Percentiles rank a stretch among this genome's conserved stretches.
Conservation (phyloP, 106 monocot genomes). For the Apostasia ramifera region DNA sequence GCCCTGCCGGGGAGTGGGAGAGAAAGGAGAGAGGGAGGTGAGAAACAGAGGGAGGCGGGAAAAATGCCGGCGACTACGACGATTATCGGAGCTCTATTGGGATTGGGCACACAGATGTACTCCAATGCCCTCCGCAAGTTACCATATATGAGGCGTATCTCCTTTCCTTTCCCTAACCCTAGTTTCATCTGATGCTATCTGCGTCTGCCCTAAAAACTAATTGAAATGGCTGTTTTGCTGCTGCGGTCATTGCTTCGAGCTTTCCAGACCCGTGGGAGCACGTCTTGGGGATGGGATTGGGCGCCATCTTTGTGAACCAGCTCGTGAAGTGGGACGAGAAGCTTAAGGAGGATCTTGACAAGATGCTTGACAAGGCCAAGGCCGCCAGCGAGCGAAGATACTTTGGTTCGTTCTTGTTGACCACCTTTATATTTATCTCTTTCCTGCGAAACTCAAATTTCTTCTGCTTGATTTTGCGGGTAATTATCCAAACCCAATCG, state of each 20-base stretch:
- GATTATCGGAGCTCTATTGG: constrained; percentile 59
- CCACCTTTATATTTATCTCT: not conserved
- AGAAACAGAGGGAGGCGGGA: not conserved
- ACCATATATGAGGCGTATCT: constrained; percentile 84
- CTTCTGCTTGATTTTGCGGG: no score
- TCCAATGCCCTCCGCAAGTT: constrained; percentile 98
- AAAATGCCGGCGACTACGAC: constrained; percentile 83
- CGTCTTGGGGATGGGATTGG: constrained; percentile 82
- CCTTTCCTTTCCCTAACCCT: constrained; percentile 8
- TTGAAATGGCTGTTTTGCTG: not conserved
- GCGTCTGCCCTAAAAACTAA: not conserved
- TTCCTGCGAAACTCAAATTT: no score
- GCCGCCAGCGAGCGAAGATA: constrained; percentile 89
- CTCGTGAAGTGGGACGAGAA: constrained; percentile 82
- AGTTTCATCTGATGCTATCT: not conserved
- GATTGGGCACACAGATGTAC: constrained; percentile 82
- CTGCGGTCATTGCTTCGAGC: not conserved
- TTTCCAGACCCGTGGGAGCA: constrained; percentile 96
- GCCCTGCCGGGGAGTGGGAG: not conserved
- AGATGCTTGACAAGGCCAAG: constrained; percentile 84
- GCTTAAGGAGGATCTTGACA: constrained; percentile 78
- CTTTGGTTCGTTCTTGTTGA: constrained; percentile 42
- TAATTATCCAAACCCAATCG: no score
- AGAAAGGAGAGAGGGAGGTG: not conserved
- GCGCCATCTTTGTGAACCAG: constrained; percentile 74